Percentiles rank a stretch among this genome's conserved stretches.
Conservation (phyloP, 495 filamentous ascomycete species). For the Chaetomium fimeti region DNA sequence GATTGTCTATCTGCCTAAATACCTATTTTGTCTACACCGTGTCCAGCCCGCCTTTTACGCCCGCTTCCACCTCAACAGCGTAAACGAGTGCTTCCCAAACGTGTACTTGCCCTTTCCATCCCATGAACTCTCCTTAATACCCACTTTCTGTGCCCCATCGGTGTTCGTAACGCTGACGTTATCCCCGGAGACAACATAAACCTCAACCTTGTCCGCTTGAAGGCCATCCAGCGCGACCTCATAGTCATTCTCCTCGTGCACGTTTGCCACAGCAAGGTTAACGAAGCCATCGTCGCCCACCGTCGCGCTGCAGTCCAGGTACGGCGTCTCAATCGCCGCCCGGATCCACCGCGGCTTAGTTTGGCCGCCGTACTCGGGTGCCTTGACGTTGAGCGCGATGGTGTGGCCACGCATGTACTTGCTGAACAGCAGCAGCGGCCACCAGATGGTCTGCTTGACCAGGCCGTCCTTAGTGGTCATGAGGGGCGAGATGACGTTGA, state of each 20-base stretch:
- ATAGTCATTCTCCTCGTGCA: conserved; percentile 57
- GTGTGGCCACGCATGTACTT: conserved; percentile 73
- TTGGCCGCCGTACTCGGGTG: conserved; percentile 59
- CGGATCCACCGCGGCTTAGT: conserved; percentile 66
- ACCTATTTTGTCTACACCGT: neutral
- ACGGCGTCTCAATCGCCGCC: conserved; percentile 61
- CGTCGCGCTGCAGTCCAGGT: conserved; percentile 67
- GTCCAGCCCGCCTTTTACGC: neutral
- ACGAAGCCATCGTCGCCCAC: conserved; percentile 61
- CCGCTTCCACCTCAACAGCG: conserved; percentile 58
- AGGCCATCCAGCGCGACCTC: conserved; percentile 57
- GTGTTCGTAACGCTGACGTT: conserved; percentile 58
- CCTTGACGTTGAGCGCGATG: conserved; percentile 59
- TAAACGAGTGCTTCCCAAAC: conserved; percentile 66
- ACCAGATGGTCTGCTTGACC: conserved; percentile 73
- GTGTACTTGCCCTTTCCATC: conserved; percentile 55
- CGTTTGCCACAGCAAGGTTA: conserved; percentile 68
- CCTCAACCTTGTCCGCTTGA: conserved; percentile 41
- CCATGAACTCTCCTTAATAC: conserved; percentile 60
- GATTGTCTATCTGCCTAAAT: too few relatives aligned
- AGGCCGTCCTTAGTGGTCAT: conserved; percentile 66
- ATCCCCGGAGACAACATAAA: conserved; percentile 60
- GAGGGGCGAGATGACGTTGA: conserved; percentile 75
- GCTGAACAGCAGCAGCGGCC: conserved; percentile 69
- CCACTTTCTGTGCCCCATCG: conserved; percentile 59